A percentile compares a stretch with the other conserved stretches of the same genome.
Evolutionary conservation across 768 basidiomycete genomes (phyloP).

Genomic region (Leucocoprinus sp.): DNA sequence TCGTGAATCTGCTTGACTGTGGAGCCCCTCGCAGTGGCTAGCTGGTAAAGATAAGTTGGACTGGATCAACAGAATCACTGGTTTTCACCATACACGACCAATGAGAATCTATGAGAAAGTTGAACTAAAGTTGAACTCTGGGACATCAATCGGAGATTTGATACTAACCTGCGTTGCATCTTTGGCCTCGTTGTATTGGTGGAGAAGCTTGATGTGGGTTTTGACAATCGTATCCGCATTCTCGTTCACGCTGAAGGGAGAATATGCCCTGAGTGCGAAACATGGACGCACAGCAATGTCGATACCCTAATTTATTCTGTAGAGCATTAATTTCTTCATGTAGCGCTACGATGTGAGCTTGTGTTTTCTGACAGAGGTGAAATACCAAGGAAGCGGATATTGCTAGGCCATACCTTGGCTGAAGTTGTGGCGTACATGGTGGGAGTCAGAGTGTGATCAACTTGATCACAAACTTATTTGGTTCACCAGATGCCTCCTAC

Average conservation of each 20-base stretch:
- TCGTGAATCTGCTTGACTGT: constrained; percentile 70
- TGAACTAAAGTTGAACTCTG: neutral
- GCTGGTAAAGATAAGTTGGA: constrained; percentile 31
- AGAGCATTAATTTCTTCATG: constrained; percentile 21
- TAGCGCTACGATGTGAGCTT: constrained; percentile 19
- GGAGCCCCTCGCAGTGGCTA: constrained; percentile 60
- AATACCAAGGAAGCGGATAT: neutral
- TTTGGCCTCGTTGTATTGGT: constrained; percentile 75
- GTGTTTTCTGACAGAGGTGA: constrained; percentile 17
- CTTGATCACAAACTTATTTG: neutral
- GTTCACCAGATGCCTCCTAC: constrained; percentile 8
- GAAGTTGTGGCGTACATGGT: constrained; percentile 23
- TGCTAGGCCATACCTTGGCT: constrained; percentile 14
- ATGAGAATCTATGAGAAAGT: constrained; percentile 53
- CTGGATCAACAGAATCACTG: constrained; percentile 7
- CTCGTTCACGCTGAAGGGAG: constrained; percentile 15
- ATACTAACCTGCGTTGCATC: constrained; percentile 65
- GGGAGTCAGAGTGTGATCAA: neutral
- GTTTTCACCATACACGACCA: constrained; percentile 45
- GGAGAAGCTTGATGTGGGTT: constrained; percentile 62
- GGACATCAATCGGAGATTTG: too few species aligned
- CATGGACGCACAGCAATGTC: neutral
- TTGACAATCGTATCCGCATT: constrained; percentile 39
- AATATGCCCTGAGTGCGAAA: constrained; percentile 2
- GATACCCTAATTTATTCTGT: constrained; percentile 21